Evolutionary conservation across 352 stramenopile genomes (phyloP).

Genomic region (Phytophthora pisi): DNA sequence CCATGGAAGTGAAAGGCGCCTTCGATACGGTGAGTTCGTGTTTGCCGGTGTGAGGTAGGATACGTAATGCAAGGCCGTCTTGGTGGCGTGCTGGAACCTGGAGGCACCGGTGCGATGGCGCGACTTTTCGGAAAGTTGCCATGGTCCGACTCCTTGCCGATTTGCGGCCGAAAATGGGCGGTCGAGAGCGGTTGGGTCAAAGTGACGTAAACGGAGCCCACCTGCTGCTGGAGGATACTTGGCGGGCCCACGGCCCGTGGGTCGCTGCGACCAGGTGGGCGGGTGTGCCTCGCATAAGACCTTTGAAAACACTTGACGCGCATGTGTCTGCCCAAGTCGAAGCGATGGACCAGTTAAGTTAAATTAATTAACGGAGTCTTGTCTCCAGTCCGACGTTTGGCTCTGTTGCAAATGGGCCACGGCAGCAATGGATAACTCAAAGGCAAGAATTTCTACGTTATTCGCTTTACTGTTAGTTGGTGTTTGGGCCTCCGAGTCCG

Average conservation of each 20-base stretch:
- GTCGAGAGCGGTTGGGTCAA: not conserved
- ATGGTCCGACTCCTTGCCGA: conserved; percentile 13
- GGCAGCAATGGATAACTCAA: too few species aligned
- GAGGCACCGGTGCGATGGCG: not conserved
- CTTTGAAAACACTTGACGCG: not conserved
- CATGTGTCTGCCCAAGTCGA: not conserved
- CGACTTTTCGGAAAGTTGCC: conserved; percentile 10
- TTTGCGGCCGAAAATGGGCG: not conserved
- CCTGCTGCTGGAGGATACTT: not conserved
- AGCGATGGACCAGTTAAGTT: not conserved
- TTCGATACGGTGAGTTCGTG: not conserved
- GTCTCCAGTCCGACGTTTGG: not conserved
- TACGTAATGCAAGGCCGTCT: not conserved
- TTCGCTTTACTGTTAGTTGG: not conserved
- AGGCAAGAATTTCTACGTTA: too few species aligned
- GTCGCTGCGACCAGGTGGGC: not conserved
- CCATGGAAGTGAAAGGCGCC: not conserved
- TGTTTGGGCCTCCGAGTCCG: not conserved
- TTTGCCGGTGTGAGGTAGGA: too few species aligned
- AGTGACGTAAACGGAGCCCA: not conserved
- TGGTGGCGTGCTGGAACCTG: not conserved
- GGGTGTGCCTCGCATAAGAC: not conserved
- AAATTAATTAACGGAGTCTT: not conserved
- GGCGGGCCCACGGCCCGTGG: too few species aligned
- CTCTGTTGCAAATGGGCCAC: not conserved